Base-by-base conservation (phyloP, 2,329 filamentous ascomycete genomes). In the Beauveria rudraprayagi region DNA sequence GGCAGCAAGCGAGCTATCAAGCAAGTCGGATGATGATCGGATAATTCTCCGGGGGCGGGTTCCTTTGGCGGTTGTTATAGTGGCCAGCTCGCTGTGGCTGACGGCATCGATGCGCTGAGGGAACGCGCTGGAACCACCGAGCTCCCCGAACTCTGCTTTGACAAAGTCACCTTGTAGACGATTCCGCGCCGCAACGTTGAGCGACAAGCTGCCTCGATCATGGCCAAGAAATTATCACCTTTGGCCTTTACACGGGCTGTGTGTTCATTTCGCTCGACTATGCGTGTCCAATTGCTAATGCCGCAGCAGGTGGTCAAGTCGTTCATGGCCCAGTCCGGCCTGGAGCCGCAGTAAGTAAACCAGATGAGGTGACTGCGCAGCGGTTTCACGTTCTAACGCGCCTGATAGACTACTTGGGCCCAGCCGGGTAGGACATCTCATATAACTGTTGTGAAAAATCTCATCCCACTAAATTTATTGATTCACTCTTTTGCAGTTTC, bases 311-410 rank as follows among this genome's bases (percentile, higher is more conserved):
- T 95, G 52, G 83, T 91, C 79, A 88, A 89, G 72, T 92, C 90
- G 2, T 97, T 97, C 74, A 85, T 90, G 77, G 83, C 84, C 66
- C 89, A 91, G 65, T 96, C 92, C 5, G 92, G 92, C 7, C 77
- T 97, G 22, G 93, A 97, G 73, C 91, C 91, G 72, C 89, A 90
- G 92, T 96, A 71, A 68, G 76, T 55, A 37, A 11, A 37, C 46
- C 44, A 43, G 30, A 24, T 37, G 41, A 30, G 22, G 34, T 47
- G 24, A 50, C 70, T 41, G 16, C 37, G 62, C 17, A 48, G 26
- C 3, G 63, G 14, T 16, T n/a, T 56, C 19, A 26, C 26, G 11
- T n/a, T 37, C 56, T 60, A 46, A 62, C 50, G 11, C n/a, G 11
- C 6, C 4, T 14, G 3, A 14, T 30, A 66, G 65, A 57, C 57